phyloP scores from a whole-genome alignment of 2,329 filamentous ascomycete genomes.

The Aspergillus neotritici region DNA sequence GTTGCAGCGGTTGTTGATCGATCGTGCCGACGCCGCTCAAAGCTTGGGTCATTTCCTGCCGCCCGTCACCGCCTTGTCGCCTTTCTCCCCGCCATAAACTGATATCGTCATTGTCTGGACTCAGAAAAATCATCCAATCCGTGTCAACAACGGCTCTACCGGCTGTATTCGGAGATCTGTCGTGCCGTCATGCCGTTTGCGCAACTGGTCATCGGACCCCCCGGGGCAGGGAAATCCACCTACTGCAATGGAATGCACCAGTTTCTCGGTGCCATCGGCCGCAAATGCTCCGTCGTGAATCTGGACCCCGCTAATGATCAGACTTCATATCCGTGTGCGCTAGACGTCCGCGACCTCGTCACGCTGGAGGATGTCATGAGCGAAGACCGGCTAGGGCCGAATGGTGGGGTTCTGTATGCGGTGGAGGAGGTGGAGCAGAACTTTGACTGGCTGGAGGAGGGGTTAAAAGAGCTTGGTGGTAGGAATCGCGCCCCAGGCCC shows the following conservation, averaged over 20 bases:
- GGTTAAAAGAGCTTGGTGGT: slow-evolving; percentile 68
- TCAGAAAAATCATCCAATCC: no score
- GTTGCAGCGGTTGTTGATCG: slow-evolving; percentile 15
- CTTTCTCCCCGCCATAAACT: slow-evolving; percentile 22
- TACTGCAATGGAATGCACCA: slow-evolving; percentile 99
- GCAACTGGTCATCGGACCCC: slow-evolving; percentile 90
- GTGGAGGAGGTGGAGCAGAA: slow-evolving; percentile 94
- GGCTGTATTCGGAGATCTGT: not conserved
- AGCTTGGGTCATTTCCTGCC: slow-evolving; percentile 34
- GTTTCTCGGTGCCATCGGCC: slow-evolving; percentile 91
- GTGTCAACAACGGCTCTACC: no score
- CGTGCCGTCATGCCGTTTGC: slow-evolving; percentile 49
- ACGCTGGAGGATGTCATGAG: slow-evolving; percentile 94
- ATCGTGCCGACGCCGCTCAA: slow-evolving; percentile 18
- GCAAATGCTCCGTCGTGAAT: slow-evolving; percentile 91
- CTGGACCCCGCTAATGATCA: slow-evolving; percentile 95
- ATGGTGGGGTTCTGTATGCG: slow-evolving; percentile 87
- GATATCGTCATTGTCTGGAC: not conserved
- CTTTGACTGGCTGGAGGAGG: slow-evolving; percentile 82
- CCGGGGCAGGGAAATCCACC: slow-evolving; percentile 91
- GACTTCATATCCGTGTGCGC: slow-evolving; percentile 78
- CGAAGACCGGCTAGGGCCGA: slow-evolving; percentile 82
- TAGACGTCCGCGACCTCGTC: slow-evolving; percentile 84
- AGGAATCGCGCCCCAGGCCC: slow-evolving; percentile 13
- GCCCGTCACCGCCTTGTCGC: slow-evolving; percentile 20